These are phyloP conservation scores for Leucosporidium yakuticum DNA, from an alignment of 768 basidiomycete species.

Conservation along the genomic window DNA sequence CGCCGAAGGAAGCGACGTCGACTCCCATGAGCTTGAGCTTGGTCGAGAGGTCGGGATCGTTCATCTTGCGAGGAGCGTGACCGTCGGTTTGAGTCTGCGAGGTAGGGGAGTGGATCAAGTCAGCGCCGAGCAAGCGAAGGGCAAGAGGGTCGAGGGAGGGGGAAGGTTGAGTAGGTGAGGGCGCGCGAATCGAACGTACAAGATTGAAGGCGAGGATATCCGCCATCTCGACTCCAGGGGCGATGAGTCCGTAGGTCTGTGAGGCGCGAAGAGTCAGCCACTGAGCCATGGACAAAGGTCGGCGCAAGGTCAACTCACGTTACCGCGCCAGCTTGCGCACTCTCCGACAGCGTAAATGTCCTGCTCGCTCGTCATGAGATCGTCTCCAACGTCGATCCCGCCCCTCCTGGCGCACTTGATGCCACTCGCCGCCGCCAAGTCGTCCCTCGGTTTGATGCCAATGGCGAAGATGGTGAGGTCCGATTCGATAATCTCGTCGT, in stretches of 20 bases:
- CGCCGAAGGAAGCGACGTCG: constrained; percentile 61
- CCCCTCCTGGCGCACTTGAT: constrained; percentile 52
- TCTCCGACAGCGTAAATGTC: constrained; percentile 70
- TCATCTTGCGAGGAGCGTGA: constrained; percentile 52
- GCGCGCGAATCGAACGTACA: background rate
- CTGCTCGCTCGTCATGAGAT: constrained; percentile 54
- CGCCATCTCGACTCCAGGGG: constrained; percentile 65
- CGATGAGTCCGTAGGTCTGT: constrained; percentile 63
- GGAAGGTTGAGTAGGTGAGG: too few species aligned
- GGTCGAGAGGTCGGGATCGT: constrained; percentile 62
- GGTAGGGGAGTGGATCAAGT: background rate
- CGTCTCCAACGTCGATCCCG: constrained; percentile 58
- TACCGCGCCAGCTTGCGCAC: constrained; percentile 61
- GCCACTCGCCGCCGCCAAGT: constrained; percentile 55
- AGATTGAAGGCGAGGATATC: constrained; percentile 69
- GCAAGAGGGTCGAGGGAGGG: background rate
- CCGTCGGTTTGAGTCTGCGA: constrained; percentile 51
- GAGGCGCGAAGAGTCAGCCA: background rate
- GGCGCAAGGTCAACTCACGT: constrained; percentile 37
- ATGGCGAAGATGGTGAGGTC: constrained; percentile 61
- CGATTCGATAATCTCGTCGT: constrained; percentile 50
- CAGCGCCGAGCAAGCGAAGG: too few species aligned
- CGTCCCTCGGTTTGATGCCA: constrained; percentile 65
- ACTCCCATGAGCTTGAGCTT: constrained; percentile 61
- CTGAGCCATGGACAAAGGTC: background rate